Percentiles rank a stretch among this genome's conserved stretches.
phyloP scores from a whole-genome alignment of 257 asterid genomes.

The Solanum corneliomulleri region DNA sequence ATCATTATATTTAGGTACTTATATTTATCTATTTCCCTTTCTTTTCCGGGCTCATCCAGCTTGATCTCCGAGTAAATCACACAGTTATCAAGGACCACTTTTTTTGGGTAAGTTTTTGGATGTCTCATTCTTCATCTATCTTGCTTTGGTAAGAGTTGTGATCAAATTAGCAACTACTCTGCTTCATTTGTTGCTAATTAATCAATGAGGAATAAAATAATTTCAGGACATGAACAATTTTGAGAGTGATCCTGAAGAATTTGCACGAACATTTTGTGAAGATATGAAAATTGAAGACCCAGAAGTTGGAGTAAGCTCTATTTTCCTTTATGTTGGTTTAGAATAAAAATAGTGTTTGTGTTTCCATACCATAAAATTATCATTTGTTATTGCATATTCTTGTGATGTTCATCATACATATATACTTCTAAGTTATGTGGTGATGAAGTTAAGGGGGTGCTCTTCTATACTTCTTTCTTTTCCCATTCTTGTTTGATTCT shows the following conservation, averaged over 20 bases:
- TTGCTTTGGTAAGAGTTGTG: not conserved
- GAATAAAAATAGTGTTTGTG: not conserved
- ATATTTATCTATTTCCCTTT: slow-evolving; percentile 1
- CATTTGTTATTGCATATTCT: not conserved
- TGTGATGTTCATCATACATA: not conserved
- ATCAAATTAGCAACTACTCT: not conserved
- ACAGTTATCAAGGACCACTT: slow-evolving; percentile 85
- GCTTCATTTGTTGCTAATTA: not conserved
- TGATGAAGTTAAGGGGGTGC: not conserved
- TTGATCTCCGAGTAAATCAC: slow-evolving; percentile 90
- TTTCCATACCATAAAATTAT: not conserved
- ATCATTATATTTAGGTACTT: not conserved
- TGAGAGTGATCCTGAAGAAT: slow-evolving; percentile 98
- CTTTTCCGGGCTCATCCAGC: slow-evolving; percentile 32
- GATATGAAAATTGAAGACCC: slow-evolving; percentile 93
- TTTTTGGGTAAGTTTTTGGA: slow-evolving; percentile 64
- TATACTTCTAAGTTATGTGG: not conserved
- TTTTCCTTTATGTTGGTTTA: not conserved
- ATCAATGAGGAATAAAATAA: not conserved
- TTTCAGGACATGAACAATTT: slow-evolving; percentile 96
- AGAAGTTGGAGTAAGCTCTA: slow-evolving; percentile 88
- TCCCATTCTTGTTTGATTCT: not conserved
- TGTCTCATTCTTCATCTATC: not conserved
- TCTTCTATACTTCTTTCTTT: not conserved
- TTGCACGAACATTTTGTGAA: slow-evolving; percentile 78